Base-by-base conservation (phyloP, 148 eudicot species). In the Vaccinium myrtillus region DNA sequence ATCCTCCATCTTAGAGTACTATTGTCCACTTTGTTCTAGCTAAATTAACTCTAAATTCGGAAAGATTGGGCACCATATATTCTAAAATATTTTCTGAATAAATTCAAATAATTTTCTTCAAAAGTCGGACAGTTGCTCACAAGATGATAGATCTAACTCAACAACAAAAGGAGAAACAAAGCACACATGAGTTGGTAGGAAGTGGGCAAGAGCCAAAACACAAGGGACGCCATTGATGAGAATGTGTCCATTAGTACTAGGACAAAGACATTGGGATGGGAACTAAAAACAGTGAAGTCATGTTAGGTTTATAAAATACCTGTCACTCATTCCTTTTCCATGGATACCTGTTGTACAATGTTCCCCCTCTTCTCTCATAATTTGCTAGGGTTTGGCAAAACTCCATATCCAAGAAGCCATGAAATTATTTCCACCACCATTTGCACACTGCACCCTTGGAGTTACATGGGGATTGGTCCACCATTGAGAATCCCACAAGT, bases 351-450 rank as follows among this genome's bases (percentile, higher is more conserved):
- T 19, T 46, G 77, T 18, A 36, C 50, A 32, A 32, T 46, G 15
- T 27, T 0, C 46, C 78, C 78, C 53, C n/a, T 6, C 21, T 53
- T 19, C 78, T 75, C 54, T 75, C 23, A 19, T 21, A 46, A 53
- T 53, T 79, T 79, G 50, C 78, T 30, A 79, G 69, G 65, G 51
- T 51, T 69, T 36, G 69, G 70, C 86, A 84, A 79, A 79, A 84
- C 86, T 84, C 78, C 82, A 84, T 70, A 6, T 70, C 86, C 86
- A 84, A 84, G 86, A 70, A 79, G 76, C 82, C 86, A 69, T 14
- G 79, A 19, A 65, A 58, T 15, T 71, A 78, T 65, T 69, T 70
- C 76, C 23, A 7, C 75, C 77, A 79, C 39, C 39, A 36, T 36
- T 30, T 14, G 13, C 77, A 49, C 82, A 78, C 6, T 74, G 73